Conservation (phyloP, 371 early-diverging fungal species). For the Mortierella sp. region DNA sequence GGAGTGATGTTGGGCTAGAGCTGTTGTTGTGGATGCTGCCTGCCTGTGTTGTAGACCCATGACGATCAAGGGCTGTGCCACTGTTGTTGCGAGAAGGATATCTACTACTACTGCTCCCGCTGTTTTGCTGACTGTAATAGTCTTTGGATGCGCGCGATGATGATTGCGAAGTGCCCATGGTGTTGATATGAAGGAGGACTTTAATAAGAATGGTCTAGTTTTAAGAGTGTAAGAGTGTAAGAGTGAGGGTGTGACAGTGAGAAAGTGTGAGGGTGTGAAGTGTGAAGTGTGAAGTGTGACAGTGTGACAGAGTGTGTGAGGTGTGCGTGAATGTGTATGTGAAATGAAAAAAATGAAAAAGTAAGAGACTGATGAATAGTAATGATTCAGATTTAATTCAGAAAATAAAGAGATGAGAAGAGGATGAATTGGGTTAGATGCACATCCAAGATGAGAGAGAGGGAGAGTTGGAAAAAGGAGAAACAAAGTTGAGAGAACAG, state of each 20-base stretch:
- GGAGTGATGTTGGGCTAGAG: conserved; percentile 6
- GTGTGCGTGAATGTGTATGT: no score
- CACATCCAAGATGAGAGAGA: not conserved
- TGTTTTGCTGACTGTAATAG: not conserved
- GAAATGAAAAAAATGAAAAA: not conserved
- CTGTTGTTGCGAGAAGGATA: conserved; percentile 27
- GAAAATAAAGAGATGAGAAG: not conserved
- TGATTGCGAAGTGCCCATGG: conserved; percentile 38
- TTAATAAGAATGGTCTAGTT: not conserved
- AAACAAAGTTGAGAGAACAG: not conserved
- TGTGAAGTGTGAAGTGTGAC: not conserved
- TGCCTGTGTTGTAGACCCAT: not conserved
- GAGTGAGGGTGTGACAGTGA: not conserved
- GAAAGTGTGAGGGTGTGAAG: not conserved
- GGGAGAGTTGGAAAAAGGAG: not conserved
- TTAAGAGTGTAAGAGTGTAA: not conserved
- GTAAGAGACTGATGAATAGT: not conserved
- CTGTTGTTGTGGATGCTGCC: not conserved
- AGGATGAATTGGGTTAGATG: not conserved
- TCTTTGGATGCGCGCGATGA: conserved; percentile 33
- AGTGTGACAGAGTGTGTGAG: no score
- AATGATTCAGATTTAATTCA: not conserved
- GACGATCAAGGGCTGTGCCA: conserved; percentile 16
- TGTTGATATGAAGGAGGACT: not conserved
- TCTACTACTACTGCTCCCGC: conserved; percentile 8